Conservation (phyloP, 495 filamentous ascomycete genomes). For the Talaromyces borbonicus region DNA sequence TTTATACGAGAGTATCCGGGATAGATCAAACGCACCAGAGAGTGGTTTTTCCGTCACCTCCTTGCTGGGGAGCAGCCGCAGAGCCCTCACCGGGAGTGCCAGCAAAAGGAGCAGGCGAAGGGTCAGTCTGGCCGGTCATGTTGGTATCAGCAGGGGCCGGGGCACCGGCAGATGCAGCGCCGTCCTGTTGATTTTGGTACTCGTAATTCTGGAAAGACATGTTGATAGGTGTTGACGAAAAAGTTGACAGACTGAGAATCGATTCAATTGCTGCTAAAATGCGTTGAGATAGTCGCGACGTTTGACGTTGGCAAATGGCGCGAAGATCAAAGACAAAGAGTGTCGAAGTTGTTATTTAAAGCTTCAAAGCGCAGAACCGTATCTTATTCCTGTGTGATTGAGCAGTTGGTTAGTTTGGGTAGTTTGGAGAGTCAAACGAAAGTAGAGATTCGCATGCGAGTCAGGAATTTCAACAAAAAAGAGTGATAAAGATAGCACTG, state of each 20-base stretch:
- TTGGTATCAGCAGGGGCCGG: slow-evolving; percentile 41
- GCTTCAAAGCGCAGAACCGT: slow-evolving; percentile 2
- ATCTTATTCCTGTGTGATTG: slow-evolving; percentile 4
- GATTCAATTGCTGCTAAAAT: slow-evolving; percentile 14
- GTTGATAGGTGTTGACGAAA: slow-evolving; percentile 18
- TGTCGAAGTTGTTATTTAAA: slow-evolving; percentile 7
- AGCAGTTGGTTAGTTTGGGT: background rate
- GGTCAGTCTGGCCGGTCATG: slow-evolving; percentile 46
- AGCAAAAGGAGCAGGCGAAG: slow-evolving; percentile 43
- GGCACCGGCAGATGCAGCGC: slow-evolving; percentile 43
- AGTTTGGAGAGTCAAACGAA: background rate
- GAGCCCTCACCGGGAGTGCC: slow-evolving; percentile 42
- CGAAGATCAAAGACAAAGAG: slow-evolving; percentile 6
- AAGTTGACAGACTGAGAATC: slow-evolving; percentile 20
- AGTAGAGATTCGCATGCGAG: background rate
- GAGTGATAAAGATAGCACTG: background rate
- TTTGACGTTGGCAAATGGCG: slow-evolving; percentile 8
- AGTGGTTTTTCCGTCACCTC: slow-evolving; percentile 65
- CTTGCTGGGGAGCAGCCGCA: slow-evolving; percentile 44
- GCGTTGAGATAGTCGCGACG: slow-evolving; percentile 5
- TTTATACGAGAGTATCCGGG: background rate
- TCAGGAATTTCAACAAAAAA: background rate
- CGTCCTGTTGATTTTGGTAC: slow-evolving; percentile 45
- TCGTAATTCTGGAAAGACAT: slow-evolving; percentile 56
- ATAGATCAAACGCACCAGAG: slow-evolving; percentile 54